Evolutionary conservation across 192 early-diverging fungal species (phyloP), one percentile per base, ranked within the genome.

Genomic region (Coemansia sp.): DNA sequence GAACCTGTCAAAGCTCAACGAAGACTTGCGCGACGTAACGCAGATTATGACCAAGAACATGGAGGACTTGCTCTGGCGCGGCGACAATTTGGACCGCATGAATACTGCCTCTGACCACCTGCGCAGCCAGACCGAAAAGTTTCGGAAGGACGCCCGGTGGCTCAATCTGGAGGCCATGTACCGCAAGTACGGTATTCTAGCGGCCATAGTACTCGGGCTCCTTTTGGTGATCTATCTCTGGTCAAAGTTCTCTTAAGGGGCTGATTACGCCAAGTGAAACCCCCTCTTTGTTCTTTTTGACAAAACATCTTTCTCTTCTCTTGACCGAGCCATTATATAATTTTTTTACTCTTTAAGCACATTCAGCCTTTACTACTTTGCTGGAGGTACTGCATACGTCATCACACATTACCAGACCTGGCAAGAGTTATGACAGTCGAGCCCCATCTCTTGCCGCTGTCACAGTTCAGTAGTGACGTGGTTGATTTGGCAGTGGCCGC

Each of bases 1-100:
- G 48, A 97, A 99, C 75, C 67, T 99, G 73, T 85, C 92, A 64
- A 95, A 94, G 79, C 81, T 99, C 34, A 95, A 97, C 76, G 94
- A 97, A 64, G 97, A 99, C 79, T 80, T 99, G 66, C 90, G 92
- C 60, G 97, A 99, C 78, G 95, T 99, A 4, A 94, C 93, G 34
- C 87, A 94, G 68, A 99, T 99, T 61, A 97, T 99, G 97, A 99
- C 93, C 34, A 95, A 93, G 74, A 98, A 98, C 85, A 95, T 98
- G 87, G 92, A 95, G 66, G 95, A 97, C 77, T 78, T 98, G 38
- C 85, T 98, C 58, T 96, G 94, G 86, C 88, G 94, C 32, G 94
- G 93, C 15, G 93, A 94, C 70, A 86, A 85, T 46, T 84, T 95
- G 61, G 90, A 94, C 68, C 86, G 91, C 87, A 89, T 93, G 89